Base-by-base conservation (phyloP, 164 flowering plant genomes). In the Vitis amurensis region DNA sequence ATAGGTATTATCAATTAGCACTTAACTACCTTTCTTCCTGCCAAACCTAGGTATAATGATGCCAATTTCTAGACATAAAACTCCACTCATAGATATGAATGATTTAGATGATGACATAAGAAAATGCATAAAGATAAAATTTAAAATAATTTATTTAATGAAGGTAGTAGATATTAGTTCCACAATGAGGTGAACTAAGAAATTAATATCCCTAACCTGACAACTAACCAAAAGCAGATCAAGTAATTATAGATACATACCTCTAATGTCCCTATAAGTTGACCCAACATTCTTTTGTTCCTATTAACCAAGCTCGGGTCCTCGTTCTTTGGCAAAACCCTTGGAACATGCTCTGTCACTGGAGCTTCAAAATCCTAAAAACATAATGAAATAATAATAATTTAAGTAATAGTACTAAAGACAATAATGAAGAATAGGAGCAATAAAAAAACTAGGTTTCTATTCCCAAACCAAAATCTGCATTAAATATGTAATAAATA, bases 231-330 rank as follows among this genome's bases (percentile, higher is more conserved):
- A 56, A 30, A 19, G n/a, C 31, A 11, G 50, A 68, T 37, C 8
- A 50, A 49, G n/a, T 30, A 55, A 10, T 17, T 23, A 37, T 37
- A 37, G 12, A 59, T 6, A 31, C 64, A 75, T 78, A 94, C 99
- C 99, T 91, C 99, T 68, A 96, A 75, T 52, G 99, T 96, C 19
- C 99, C 99, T 70, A 96, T 75, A 70, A 96, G 89, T 74, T 83
- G 92, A 10, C 97, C 97, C 56, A 96, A 68, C 91, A 96, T 96
- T 81, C 99, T 90, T 74, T 78, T 93, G 70, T 96, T 96, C 80
- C 99, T 86, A 52, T 80, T 93, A 67, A 96, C 95, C 79, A 91
- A 61, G 64, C 87, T 87, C 2, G 97, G 97, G 62, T 96, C 98
- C 73, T 91, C 90, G 61, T 87, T 55, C 75, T 93, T 93, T 1